Conservation (phyloP, 345 rosid species). For the Psidium guajava region DNA sequence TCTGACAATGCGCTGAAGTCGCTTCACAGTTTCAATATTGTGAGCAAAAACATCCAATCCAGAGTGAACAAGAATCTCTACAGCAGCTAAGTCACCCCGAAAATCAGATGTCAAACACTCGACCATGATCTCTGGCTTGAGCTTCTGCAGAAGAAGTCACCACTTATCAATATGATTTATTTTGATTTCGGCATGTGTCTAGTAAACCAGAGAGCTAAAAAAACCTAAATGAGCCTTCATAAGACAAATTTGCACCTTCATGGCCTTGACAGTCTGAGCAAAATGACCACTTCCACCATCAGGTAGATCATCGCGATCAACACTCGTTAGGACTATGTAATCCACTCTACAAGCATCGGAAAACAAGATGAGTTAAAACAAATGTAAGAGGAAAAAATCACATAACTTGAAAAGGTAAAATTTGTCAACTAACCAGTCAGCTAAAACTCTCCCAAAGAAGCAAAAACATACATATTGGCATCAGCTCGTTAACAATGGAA, state of each 20-base stretch:
- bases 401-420: neutral
- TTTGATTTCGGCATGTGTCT: neutral
- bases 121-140: conserved; percentile 87
- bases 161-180: neutral
- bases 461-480: neutral
- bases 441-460: neutral
- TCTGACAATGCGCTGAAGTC: conserved; percentile 90
- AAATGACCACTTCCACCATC: conserved; percentile 99
- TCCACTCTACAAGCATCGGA: conserved; percentile 53
- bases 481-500: neutral
- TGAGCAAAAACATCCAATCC: conserved; percentile 97
- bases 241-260: conserved; percentile 46
- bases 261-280: conserved; percentile 80
- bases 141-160: conserved; percentile 35
- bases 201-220: neutral
- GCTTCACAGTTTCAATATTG: conserved; percentile 87
- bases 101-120: conserved; percentile 98
- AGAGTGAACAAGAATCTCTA: conserved; percentile 61
- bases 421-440: neutral
- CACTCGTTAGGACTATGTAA: conserved; percentile 93
- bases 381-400: neutral
- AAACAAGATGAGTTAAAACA: neutral
- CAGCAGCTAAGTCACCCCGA: conserved; percentile 80
- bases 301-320: conserved; percentile 94
- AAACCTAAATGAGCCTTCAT: neutral